Conservation (phyloP, 2,329 filamentous ascomycete genomes). For the Botrytis hyacinthi region DNA sequence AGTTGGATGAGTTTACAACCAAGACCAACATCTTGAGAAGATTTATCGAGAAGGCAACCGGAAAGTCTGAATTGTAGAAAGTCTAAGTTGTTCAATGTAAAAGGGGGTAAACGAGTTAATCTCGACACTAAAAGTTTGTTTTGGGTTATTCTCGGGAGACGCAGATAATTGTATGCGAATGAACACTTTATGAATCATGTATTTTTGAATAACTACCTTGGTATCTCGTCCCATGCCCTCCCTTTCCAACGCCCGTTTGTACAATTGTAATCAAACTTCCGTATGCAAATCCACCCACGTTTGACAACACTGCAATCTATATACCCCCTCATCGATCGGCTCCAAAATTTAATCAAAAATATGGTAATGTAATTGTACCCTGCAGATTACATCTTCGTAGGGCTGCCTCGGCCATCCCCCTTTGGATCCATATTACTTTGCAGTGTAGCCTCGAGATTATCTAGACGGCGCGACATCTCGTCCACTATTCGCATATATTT, state of each 20-base stretch:
- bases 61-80: slow-evolving; percentile 55
- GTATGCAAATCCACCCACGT: background rate
- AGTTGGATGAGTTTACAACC: slow-evolving; percentile 82
- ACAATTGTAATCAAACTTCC: slow-evolving; percentile 1
- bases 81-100: slow-evolving; percentile 1
- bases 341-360: background rate
- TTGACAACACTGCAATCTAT: background rate
- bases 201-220: slow-evolving; percentile 1
- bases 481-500: slow-evolving; percentile 62
- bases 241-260: slow-evolving; percentile 13
- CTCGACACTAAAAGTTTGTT: slow-evolving; percentile 6
- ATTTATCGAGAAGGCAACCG: slow-evolving; percentile 63
- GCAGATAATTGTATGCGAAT: background rate
- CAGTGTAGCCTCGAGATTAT: slow-evolving; percentile 60
- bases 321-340: background rate
- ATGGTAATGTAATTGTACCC: background rate
- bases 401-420: slow-evolving; percentile 32
- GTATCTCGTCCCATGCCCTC: slow-evolving; percentile 14
- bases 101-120: background rate
- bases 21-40: slow-evolving; percentile 85
- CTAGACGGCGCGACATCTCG: slow-evolving; percentile 84
- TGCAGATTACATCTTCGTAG: slow-evolving; percentile 29
- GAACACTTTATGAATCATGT: slow-evolving; percentile 3
- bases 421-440: slow-evolving; percentile 31
- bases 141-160: background rate